Evolutionary conservation across 2,329 filamentous ascomycete genomes (phyloP), one percentile per base, ranked within the genome.

Genomic region (Shiraia bambusicola): DNA sequence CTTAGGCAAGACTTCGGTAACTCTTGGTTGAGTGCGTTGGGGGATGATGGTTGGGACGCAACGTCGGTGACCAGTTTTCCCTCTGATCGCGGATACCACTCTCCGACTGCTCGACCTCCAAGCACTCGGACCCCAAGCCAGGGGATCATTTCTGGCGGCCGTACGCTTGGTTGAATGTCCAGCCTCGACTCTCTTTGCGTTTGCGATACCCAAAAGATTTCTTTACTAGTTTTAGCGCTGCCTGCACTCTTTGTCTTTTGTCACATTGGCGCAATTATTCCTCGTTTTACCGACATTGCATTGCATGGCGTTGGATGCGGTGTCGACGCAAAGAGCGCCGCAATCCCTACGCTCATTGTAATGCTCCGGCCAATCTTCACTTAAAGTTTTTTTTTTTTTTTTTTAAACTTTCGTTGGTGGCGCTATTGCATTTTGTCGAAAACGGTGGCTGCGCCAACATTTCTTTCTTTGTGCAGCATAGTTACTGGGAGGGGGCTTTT

Each of bases 1-100:
- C 72, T 96, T 39, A 85, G 90, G 47, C 86, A 86, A 59, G 88
- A 92, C 59, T 84, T 95, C 52, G 91, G 91, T 24, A 88, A 84
- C 56, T 87, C 84, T 27, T 98, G 95, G 79, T 78, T 98, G 28
- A 91, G 84, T 49, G 88, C 87, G 11, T 75, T 97, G 36, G 86
- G 87, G 46, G 91, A 95, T 58, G 87, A 93, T 65, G 76, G 69
- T 25, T 79, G 78, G 74, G 73, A 77, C 36, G 47, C 54, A 10
- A 56, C 59, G 11, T 54, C 60, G 1, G 57, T 65, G 30, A 55
- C 52, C 7, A 61, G 56, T 37, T 66, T 65, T 33, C 56, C 63
- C 16, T 62, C 60, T 3, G 60, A 66, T 17, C 56, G 54, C 25
- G 58, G 54, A 10, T 66, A 61, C 35, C 58, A 45, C 35, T 65